Percentiles rank a stretch among this genome's conserved stretches.
phyloP scores from a whole-genome alignment of 148 eudicot species.

The Salicornia ramosissima region DNA sequence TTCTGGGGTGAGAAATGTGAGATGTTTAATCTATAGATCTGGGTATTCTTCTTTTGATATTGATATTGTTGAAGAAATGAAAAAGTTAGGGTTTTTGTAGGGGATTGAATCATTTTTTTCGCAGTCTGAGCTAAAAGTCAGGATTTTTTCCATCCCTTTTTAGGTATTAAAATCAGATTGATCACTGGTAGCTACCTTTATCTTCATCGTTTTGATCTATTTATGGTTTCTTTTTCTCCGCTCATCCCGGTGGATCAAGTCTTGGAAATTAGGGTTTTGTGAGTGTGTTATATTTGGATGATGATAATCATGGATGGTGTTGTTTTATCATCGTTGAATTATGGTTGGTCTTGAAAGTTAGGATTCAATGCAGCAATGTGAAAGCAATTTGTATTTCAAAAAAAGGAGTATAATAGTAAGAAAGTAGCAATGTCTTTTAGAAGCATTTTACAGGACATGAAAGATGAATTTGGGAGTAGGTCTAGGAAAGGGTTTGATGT shows the following conservation, averaged over 20 bases:
- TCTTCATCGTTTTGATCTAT: slow-evolving; percentile 1
- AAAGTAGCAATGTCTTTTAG: slow-evolving; percentile 52
- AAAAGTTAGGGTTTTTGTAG: background rate
- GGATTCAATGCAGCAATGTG: background rate
- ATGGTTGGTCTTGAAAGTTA: background rate
- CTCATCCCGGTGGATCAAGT: slow-evolving; percentile 19
- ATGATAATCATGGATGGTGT: background rate
- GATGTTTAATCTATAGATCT: slow-evolving; percentile 19
- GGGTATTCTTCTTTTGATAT: slow-evolving; percentile 12
- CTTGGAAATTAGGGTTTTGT: slow-evolving; percentile 15
- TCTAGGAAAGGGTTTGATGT: slow-evolving; percentile 74
- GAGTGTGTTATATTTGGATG: slow-evolving; percentile 2
- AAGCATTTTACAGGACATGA: slow-evolving; percentile 72
- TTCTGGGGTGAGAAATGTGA: slow-evolving; percentile 1
- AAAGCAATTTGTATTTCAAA: background rate
- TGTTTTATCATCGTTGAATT: background rate
- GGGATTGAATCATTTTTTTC: background rate
- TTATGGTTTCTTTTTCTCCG: background rate
- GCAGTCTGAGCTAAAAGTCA: slow-evolving; percentile 3
- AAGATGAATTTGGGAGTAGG: slow-evolving; percentile 70
- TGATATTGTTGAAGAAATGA: background rate
- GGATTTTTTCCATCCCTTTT: slow-evolving; percentile 12
- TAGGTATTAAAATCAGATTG: background rate
- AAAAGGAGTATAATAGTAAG: slow-evolving; percentile 11
- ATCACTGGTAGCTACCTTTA: slow-evolving; percentile 3